Base-by-base conservation (phyloP, 345 rosid species). In the Aurinia saxatilis region DNA sequence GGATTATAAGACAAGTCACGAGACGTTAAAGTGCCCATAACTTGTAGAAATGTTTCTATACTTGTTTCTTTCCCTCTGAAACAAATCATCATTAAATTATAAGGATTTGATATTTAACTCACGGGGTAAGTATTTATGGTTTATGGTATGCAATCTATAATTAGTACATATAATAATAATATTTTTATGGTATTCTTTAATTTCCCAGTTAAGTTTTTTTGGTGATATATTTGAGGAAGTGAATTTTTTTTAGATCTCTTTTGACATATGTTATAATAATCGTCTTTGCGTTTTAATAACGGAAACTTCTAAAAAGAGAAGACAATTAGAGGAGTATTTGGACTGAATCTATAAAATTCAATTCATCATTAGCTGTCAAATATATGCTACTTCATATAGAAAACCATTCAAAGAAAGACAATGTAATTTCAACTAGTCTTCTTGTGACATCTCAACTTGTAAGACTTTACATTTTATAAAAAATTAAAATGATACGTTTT, bases 321-420 rank as follows among this genome's bases (percentile, higher is more conserved):
- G n/a, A 39, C 3, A 30, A 0, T 27, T 10, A 59, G 6, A 49
- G 2, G 5, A 8, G 21, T 16, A 23, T 41, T 21, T 33, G 45
- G 34, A n/a, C 17, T 17, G 16, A 51, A 69, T 45, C 42, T 29
- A 29, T 10, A 35, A 53, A 29, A 69, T 61, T 29, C 27, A 53
- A 46, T 37, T 15, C 7, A 14, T 27, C 14, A 39, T 69, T 29
- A 46, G 36, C 62, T 35, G 63, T 61, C 6, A 61, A 30, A 11
- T 37, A 62, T 69, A 18, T 36, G 17, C 2, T 55, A 25, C 64
- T 47, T 62, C 14, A 63, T 18, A 62, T 14, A 27, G 63, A 50
- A 39, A 12, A 39, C 13, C 31, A 27, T 27, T 27, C 1, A 27
- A 27, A 27, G 31, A 13, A 11, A 39, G 13, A 11, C 29, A 46